Evolutionary conservation across 139 green algal genomes (phyloP), one percentile per base, ranked within the genome.

Genomic region (Chara braunii): DNA sequence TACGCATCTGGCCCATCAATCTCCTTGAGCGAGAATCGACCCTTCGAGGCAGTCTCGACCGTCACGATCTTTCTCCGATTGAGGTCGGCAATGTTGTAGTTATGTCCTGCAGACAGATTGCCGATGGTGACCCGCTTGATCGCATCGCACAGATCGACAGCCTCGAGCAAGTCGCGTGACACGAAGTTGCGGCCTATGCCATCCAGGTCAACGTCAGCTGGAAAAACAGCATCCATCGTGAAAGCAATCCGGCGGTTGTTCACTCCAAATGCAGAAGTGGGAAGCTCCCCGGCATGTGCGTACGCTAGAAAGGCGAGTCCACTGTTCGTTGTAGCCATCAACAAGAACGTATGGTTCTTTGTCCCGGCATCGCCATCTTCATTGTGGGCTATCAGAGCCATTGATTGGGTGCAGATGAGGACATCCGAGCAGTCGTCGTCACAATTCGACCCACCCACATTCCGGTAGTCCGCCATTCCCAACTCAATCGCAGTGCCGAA

Each of bases 61-160:
- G 64, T 73, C 52, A 72, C 53, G 11, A 73, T 73, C 32, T 37
- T 32, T 23, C 54, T 31, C 3, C 26, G 11, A 23, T 9, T 9
- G 6, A 73, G n/a, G 53, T 73, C 64, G 54, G 68, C 68, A 12
- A 70, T 51, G 22, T 73, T 72, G 64, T 73, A 73, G 36, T 73
- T 73, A 28, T 73, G 64, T 2, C 64, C 64, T 26, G 33, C 43
- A 23, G 54, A 31, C 12, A 73, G 23, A 3, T 14, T 14, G 8
- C 22, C 32, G 5, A 54, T 12, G 37, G 30, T 53, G 37, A 70
- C 64, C 3, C 64, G 32, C 64, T 70, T 26, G 6, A 71, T 11
- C n/a, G 61, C 61, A 18, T 71, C 61, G 14, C 64, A 50, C 18
- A 71, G 33, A 23, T 30, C 33, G 5, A 35, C 30, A 7, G 64